Evolutionary conservation across 2,329 filamentous ascomycete genomes (phyloP).

Genomic region (Karstenula rhodostoma): DNA sequence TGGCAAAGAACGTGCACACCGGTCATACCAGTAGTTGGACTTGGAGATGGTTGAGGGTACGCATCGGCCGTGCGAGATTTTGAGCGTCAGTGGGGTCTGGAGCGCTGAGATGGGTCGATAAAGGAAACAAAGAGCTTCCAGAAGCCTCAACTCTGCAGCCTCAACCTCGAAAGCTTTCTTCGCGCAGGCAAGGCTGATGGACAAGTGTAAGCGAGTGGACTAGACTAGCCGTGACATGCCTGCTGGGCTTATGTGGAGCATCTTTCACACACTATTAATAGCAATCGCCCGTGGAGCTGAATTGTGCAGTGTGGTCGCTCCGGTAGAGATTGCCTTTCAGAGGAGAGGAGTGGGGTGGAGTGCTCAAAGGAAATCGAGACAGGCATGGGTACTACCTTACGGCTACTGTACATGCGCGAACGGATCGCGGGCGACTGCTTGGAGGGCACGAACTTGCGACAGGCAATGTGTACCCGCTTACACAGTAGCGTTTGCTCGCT

Average conservation of each 20-base stretch:
- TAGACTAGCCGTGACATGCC: conserved; percentile 8
- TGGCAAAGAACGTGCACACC: conserved; percentile 15
- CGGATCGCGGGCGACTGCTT: background rate
- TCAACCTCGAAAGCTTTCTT: conserved; percentile 7
- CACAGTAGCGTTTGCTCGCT: conserved; percentile 1
- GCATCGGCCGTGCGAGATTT: too few relatives aligned
- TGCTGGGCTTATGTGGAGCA: background rate
- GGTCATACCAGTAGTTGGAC: background rate
- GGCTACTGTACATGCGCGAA: background rate
- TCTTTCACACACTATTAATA: conserved; percentile 8
- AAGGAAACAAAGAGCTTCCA: conserved; percentile 17
- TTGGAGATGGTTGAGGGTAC: background rate
- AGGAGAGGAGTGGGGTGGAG: background rate
- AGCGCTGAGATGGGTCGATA: conserved; percentile 1
- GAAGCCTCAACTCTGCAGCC: conserved; percentile 28
- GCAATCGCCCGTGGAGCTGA: background rate
- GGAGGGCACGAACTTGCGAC: background rate
- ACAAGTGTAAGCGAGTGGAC: conserved; percentile 15
- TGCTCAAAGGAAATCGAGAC: background rate
- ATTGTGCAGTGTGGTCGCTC: background rate
- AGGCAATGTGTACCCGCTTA: background rate
- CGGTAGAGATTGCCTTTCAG: background rate
- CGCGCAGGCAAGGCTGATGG: conserved; percentile 18
- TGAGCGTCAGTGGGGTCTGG: background rate
- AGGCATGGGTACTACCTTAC: background rate